Evolutionary conservation across 1,284 basidiomycete species (phyloP), one percentile per base, ranked within the genome.

Genomic region (Pseudozyma sp.): DNA sequence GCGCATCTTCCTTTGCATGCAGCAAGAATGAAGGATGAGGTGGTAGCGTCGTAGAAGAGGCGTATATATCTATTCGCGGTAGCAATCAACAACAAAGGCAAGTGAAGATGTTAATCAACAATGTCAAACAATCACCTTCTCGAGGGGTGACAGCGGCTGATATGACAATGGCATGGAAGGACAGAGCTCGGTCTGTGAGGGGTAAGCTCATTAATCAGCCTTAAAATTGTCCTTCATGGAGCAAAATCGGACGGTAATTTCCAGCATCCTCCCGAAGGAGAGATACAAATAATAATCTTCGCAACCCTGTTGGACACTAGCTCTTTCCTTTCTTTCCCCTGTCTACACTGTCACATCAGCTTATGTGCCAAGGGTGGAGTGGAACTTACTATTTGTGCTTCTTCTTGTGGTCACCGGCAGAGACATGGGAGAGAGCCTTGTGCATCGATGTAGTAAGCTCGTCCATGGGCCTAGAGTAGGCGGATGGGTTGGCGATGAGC

Each of bases 211-310:
- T 79, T 76, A 59, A 77, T 59, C 79, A 80, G 79, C 79, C 79
- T 74, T 58, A 55, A 52, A 70, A 66, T 25, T 73, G 60, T 77
- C 79, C 75, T 51, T 80, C 79, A 80, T 62, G 55, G 59, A 66
- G 66, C 62, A 76, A 69, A 64, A 61, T 80, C 79, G 71, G 79
- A 80, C 79, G 79, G 79, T 80, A 80, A 80, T 80, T 80, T 79
- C 79, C 77, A 80, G 76, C 77, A 79, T 73, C 66, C 52, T 52
- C 51, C 31, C 42, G 18, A 14, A 44, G 36, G 53, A 47, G 62
- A 51, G 61, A 74, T 57, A 76, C 68, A 75, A 74, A 54, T 53
- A 31, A 34, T 68, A 62, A 65, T 63, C 61, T 35, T 68, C 52
- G 64, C 61, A 36, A 39, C 11, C n/a, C 21, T 14, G 16, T n/a